Percentiles rank a stretch among this genome's conserved stretches.
Evolutionary conservation across 768 basidiomycete genomes (phyloP).

Genomic region (Termitomyces sp.): DNA sequence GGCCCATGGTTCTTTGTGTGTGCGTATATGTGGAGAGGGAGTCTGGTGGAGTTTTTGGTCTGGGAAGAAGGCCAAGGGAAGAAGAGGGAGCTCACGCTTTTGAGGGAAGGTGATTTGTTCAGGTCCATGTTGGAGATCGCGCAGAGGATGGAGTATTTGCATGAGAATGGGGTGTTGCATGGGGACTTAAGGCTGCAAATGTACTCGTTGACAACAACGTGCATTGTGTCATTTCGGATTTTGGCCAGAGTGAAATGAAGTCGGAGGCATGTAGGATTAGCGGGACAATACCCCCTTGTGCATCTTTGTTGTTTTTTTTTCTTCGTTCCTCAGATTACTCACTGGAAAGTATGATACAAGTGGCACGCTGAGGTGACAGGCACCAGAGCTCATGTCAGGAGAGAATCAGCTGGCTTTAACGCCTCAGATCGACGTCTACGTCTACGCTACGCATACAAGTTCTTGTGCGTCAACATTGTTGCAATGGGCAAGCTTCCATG

Average conservation of each 20-base stretch:
- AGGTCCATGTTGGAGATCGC: no score
- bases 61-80: no score
- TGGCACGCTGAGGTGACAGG: slow-evolving; percentile 68
- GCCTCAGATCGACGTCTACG: slow-evolving; percentile 58
- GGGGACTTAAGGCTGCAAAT: slow-evolving; percentile 81
- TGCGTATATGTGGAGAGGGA: no score
- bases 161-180: no score
- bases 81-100: no score
- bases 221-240: slow-evolving; percentile 74
- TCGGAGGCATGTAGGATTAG: slow-evolving; percentile 62
- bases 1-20: no score
- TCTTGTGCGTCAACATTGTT: slow-evolving; percentile 60
- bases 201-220: slow-evolving; percentile 66
- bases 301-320: slow-evolving; percentile 18
- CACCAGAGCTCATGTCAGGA: slow-evolving; percentile 60
- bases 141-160: no score
- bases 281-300: slow-evolving; percentile 43
- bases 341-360: slow-evolving; percentile 35
- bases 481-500: slow-evolving; percentile 60
- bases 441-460: no score
- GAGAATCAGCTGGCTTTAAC: slow-evolving; percentile 35
- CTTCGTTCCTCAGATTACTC: not conserved
- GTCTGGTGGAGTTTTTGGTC: no score
- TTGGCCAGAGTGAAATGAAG: slow-evolving; percentile 80
- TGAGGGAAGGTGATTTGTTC: no score